Evolutionary conservation across 2,329 filamentous ascomycete genomes (phyloP).

Genomic region (Talaromyces rugulosus): DNA sequence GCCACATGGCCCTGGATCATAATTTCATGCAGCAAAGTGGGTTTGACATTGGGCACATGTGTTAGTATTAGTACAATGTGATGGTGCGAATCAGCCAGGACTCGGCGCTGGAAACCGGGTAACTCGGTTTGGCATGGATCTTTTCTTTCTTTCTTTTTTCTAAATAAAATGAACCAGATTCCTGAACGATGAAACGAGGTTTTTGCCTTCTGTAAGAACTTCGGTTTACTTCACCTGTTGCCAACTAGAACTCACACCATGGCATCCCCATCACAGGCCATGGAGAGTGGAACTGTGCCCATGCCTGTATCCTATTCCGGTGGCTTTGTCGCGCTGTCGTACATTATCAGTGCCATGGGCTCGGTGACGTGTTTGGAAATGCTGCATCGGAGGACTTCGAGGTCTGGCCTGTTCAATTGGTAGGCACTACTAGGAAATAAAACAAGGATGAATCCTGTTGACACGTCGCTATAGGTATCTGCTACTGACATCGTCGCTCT

Average conservation of each 20-base stretch:
- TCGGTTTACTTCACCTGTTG: not conserved
- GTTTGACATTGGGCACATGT: no score
- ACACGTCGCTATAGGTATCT: slow-evolving; percentile 48
- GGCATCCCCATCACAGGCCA: slow-evolving; percentile 6
- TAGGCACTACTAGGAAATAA: slow-evolving; percentile 33
- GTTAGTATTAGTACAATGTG: no score
- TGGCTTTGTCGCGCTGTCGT: slow-evolving; percentile 65
- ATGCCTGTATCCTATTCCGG: slow-evolving; percentile 8
- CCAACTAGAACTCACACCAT: not conserved
- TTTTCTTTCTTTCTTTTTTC: not conserved
- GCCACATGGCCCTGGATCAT: not conserved
- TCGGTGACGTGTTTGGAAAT: slow-evolving; percentile 76
- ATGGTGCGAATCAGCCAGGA: not conserved
- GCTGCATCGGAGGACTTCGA: slow-evolving; percentile 69
- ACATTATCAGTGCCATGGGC: slow-evolving; percentile 68
- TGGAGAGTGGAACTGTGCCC: slow-evolving; percentile 8
- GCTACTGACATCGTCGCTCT: slow-evolving; percentile 60
- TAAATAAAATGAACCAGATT: not conserved
- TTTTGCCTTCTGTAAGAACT: not conserved
- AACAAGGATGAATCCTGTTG: not conserved
- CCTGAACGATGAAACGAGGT: not conserved
- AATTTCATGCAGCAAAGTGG: not conserved
- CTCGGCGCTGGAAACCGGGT: not conserved
- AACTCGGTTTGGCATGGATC: not conserved
- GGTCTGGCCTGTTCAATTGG: slow-evolving; percentile 66